These are phyloP conservation scores for Hanseniaspora taiwanica DNA, from an alignment of 805 yeast species.

Conservation along the genomic window DNA sequence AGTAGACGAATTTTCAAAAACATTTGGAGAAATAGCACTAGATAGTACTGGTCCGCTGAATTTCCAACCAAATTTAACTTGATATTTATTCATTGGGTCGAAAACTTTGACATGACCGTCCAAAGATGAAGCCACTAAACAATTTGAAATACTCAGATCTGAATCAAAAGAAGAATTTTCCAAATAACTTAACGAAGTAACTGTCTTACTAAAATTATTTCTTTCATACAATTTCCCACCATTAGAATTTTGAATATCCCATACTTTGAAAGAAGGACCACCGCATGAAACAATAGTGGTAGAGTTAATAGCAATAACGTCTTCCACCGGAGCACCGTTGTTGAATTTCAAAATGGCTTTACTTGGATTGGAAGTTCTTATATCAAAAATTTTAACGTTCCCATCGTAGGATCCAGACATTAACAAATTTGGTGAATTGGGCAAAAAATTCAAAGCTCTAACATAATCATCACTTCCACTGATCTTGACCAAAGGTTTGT, in stretches of 20 bases:
- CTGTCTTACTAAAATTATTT: conserved; percentile 85
- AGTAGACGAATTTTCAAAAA: conserved; percentile 2
- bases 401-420: conserved; percentile 95
- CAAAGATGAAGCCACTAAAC: conserved; percentile 79
- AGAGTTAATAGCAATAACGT: conserved; percentile 62
- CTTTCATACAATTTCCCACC: conserved; percentile 51
- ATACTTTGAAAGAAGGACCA: conserved; percentile 70
- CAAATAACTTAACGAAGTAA: conserved; percentile 49
- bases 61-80: conserved; percentile 93
- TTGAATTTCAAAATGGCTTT: conserved; percentile 51
- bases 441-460: conserved; percentile 67
- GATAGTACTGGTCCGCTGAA: conserved; percentile 86
- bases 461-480: conserved; percentile 79
- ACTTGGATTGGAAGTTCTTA: conserved; percentile 37
- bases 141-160: conserved; percentile 17
- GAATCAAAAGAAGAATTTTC: conserved; percentile 15
- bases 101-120: conserved; percentile 97
- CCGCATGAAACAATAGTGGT: conserved; percentile 65
- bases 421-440: conserved; percentile 62
- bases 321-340: conserved; percentile 78
- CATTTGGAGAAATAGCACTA: conserved; percentile 71
- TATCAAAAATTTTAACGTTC: conserved; percentile 66
- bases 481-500: conserved; percentile 59
- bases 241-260: conserved; percentile 76
- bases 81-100: conserved; percentile 67